Base-by-base conservation (phyloP, 78 protist genomes). In the Guillardia theta region DNA sequence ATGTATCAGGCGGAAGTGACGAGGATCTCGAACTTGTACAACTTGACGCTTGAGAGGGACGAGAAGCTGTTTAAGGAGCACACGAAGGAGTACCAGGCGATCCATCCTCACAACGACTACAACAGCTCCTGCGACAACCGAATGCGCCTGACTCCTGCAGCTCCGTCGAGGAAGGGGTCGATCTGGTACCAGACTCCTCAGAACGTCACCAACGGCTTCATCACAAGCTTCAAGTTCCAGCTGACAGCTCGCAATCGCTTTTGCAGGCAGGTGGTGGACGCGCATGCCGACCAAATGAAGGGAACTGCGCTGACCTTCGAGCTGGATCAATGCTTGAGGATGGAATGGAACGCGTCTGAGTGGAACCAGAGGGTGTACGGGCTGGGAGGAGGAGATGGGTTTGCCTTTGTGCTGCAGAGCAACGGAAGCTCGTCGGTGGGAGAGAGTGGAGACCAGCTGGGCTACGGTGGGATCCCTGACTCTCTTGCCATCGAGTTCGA, bases 181-280 rank as follows among this genome's bases (percentile, higher is more conserved):
- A 70, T 70, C 83, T 70, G 83, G 83, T 70, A 70, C 41, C n/a
- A 24, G 45, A 70, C 83, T 3, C 4, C 27, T 24, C 70, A 58
- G 6, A 9, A 24, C 27, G 83, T 70, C 27, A 70, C 41, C 41
- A 4, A 33, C 41, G 83, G 83, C 5, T 70, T 70, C 83, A 4
- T 10, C 21, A 70, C 83, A 1, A 70, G 46, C 41, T 70, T 70
- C 83, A 24, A 18, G 83, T 70, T 70, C 83, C 83, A 70, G 83
- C 83, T 70, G 46, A 36, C 83, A 43, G 33, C 83, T 4, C 83
- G 83, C 83, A 70, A 70, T 43, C 83, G 83, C 83, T 70, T 70
- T 24, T 70, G 83, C 83, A 12, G 41, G 36, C 33, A 70, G 45
- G 15, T 22, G 6, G 83, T 70, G 45, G 41, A 70, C 46, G 83